Percentiles rank a stretch among this genome's conserved stretches.
Evolutionary conservation across 1,139 yeast species (phyloP).

Genomic region (Suhomyces atakaporum): DNA sequence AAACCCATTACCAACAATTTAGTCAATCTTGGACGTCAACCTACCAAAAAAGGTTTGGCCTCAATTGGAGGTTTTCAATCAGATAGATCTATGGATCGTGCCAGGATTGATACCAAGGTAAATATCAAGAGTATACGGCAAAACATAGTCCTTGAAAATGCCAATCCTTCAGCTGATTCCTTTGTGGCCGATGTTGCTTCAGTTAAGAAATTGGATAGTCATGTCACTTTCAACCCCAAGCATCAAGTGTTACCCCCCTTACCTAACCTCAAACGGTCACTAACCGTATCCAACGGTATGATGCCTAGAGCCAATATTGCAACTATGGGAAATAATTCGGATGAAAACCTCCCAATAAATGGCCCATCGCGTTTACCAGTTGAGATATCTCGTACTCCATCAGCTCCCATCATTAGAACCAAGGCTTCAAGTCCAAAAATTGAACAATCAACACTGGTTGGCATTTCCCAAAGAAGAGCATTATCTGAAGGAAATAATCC

Average conservation of each 20-base stretch:
- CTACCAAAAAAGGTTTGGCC: conserved; percentile 11
- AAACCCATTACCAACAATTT: conserved; percentile 5
- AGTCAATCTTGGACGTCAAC: conserved; percentile 7
- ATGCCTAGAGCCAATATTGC: not conserved
- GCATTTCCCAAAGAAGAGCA: conserved; percentile 4
- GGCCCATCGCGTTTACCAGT: conserved; percentile 2
- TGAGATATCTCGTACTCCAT: conserved; percentile 18
- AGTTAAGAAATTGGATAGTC: conserved; percentile 6
- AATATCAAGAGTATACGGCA: conserved; percentile 29
- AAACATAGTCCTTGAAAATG: conserved; percentile 26
- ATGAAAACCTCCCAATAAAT: conserved; percentile 6
- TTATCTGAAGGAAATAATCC: conserved; percentile 9
- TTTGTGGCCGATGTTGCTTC: conserved; percentile 30
- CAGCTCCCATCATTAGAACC: conserved; percentile 16
- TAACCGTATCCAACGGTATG: conserved; percentile 2
- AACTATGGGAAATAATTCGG: conserved; percentile 2
- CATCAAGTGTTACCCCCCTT: conserved; percentile 2
- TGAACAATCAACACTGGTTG: too few species aligned
- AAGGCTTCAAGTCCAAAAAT: not conserved
- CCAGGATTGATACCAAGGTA: conserved; percentile 6
- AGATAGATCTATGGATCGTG: not conserved
- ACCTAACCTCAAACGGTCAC: conserved; percentile 6
- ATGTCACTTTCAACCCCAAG: conserved; percentile 2
- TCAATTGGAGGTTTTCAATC: conserved; percentile 5
- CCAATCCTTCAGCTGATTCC: conserved; percentile 32